Base-by-base conservation (phyloP, 1,284 basidiomycete genomes). In the Cryptococcus wingfieldii region DNA sequence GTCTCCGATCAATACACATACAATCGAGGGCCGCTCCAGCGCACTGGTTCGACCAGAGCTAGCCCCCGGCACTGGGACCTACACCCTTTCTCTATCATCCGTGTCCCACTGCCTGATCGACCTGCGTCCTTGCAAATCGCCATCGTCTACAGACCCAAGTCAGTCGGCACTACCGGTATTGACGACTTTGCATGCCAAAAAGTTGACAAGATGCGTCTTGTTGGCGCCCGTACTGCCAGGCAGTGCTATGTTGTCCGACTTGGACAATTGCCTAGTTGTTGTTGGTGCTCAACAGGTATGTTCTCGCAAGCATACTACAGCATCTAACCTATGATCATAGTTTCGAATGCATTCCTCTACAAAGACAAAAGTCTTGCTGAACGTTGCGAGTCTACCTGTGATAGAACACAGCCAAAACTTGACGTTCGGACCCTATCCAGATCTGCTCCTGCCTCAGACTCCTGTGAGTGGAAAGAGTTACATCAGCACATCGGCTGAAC, bases 341-440 rank as follows among this genome's bases (percentile, higher is more conserved):
- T 89, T 89, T 68, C 84, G 89, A 19, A 88, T 91, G 82, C 89
- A 91, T 66, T 79, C 80, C 7, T 88, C 87, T 0, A 78, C 69
- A 0, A 59, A 78, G 9, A 80, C 84, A 0, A 82, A 83, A 45
- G 81, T 89, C 4, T 83, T 85, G 60, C 79, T 91, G 3, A 75
- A 82, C 16, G 83, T 84, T 9, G 68, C 77, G 7, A 88, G 87
- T 2, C 83, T 84, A 53, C 88, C 89, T 0, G 80, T 89, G 68
- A 88, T 91, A 38, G 89, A 91, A 68, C 80, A 85, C 58, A 89
- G 84, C 64, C 77, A 77, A 0, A 62, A 65, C 1, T 81, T 90
- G 46, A 75, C 77, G 1, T 89, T 91, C 63, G 77, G 81, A 2
- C 60, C 70, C 0, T 89, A 88, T 68, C 86, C 87, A 5, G 7